These are phyloP conservation scores for Lepraria neglecta DNA, from an alignment of 495 filamentous ascomycete genomes.

Conservation along the genomic window DNA sequence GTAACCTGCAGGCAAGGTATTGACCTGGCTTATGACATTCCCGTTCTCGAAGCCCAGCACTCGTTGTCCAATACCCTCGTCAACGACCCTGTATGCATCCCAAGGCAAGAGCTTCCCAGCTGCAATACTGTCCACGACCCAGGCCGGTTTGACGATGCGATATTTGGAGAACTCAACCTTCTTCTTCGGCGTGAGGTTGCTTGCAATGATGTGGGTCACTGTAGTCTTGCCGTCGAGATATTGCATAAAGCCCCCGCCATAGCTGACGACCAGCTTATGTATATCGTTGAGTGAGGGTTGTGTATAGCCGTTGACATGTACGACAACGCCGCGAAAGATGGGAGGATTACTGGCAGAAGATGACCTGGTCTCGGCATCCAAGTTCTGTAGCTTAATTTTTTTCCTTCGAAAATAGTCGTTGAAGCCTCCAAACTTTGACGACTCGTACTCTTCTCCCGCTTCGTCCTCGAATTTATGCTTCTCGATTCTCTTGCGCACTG, in stretches of 20 bases:
- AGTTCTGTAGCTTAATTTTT: conserved; percentile 91
- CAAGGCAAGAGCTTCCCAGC: conserved; percentile 77
- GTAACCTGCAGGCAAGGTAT: conserved; percentile 53
- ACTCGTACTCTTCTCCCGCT: conserved; percentile 83
- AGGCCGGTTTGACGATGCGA: conserved; percentile 91
- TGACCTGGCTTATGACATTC: conserved; percentile 59
- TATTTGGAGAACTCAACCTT: conserved; percentile 76
- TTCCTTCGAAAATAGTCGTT: conserved; percentile 87
- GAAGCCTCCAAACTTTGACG: conserved; percentile 81
- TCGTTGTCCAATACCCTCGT: conserved; percentile 70
- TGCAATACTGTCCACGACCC: conserved; percentile 83
- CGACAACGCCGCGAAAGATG: conserved; percentile 84
- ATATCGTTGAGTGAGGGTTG: conserved; percentile 85
- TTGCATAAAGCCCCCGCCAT: conserved; percentile 90
- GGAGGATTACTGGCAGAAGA: conserved; percentile 60
- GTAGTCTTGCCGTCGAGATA: conserved; percentile 91
- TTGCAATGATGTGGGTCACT: conserved; percentile 92
- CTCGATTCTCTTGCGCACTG: conserved; percentile 78
- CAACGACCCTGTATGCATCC: conserved; percentile 72
- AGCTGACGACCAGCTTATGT: conserved; percentile 73
- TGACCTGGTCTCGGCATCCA: conserved; percentile 72
- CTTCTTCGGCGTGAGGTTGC: conserved; percentile 85
- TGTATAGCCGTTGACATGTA: conserved; percentile 88
- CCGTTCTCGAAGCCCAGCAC: conserved; percentile 70
- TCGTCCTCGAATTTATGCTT: conserved; percentile 59